Evolutionary conservation across 2,329 filamentous ascomycete genomes (phyloP).

Genomic region (Apiospora pterosperma): DNA sequence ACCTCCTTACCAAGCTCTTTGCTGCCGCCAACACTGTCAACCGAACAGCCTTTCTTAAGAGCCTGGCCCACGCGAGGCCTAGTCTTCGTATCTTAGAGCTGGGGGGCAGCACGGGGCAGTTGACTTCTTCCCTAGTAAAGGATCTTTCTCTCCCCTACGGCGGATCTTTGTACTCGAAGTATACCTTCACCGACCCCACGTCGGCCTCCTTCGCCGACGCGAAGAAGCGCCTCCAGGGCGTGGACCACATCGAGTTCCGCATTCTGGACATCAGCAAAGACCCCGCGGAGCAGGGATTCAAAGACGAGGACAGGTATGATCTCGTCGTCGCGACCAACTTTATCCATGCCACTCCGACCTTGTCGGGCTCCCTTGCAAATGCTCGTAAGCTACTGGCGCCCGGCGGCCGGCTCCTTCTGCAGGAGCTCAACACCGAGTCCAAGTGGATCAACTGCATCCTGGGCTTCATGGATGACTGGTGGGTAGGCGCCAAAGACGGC

Average conservation of each 20-base stretch:
- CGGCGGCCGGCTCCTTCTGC: too few relatives aligned
- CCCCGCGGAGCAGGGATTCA: neutral
- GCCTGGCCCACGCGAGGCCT: neutral
- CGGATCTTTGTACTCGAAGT: neutral
- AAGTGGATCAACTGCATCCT: constrained; percentile 14
- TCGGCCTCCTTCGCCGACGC: neutral
- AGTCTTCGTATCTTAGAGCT: neutral
- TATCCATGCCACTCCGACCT: too few relatives aligned
- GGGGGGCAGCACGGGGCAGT: neutral
- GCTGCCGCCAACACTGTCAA: too few relatives aligned
- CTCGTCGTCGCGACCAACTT: neutral
- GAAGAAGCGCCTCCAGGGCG: neutral
- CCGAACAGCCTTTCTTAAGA: too few relatives aligned
- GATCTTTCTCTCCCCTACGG: neutral
- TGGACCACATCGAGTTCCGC: neutral
- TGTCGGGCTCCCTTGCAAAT: too few relatives aligned
- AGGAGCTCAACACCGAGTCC: too few relatives aligned
- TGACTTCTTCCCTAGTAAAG: neutral
- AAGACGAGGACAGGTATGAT: neutral
- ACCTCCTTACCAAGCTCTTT: too few relatives aligned
- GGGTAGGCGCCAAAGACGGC: constrained; percentile 14
- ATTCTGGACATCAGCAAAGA: neutral
- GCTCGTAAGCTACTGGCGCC: too few relatives aligned
- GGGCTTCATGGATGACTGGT: constrained; percentile 16
- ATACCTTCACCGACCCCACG: neutral